These are phyloP conservation scores for Neopestalotiopsis rosae DNA, from an alignment of 2,329 filamentous ascomycete genomes.

Conservation along the genomic window DNA sequence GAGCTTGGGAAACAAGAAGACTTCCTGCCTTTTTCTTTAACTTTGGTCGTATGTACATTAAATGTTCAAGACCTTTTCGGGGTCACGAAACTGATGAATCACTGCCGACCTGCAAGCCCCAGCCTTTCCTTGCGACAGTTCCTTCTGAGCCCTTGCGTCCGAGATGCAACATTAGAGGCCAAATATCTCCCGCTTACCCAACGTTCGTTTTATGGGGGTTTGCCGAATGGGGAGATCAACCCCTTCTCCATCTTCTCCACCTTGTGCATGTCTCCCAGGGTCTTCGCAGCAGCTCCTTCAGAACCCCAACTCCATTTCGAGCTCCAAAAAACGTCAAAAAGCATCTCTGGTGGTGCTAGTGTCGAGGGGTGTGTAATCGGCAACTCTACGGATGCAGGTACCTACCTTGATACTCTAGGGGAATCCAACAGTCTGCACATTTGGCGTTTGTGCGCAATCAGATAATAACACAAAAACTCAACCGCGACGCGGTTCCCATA, in stretches of 20 bases:
- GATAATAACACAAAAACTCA: neutral
- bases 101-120: neutral
- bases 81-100: neutral
- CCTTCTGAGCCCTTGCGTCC: neutral
- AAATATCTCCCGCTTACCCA: neutral
- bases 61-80: neutral
- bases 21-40: no score
- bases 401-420: neutral
- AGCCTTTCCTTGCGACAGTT: neutral
- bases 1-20: neutral
- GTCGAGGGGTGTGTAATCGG: neutral
- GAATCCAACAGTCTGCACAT: neutral
- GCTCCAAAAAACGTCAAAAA: conserved; percentile 1
- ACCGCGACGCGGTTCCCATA: neutral
- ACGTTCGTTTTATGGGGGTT: conserved; percentile 2
- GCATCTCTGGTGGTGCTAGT: neutral
- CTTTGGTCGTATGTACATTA: no score
- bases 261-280: conserved; percentile 13
- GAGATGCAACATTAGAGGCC: conserved; percentile 1
- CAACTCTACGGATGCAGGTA: neutral
- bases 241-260: conserved; percentile 12
- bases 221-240: conserved; percentile 8
- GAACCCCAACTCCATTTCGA: conserved; percentile 9
- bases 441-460: neutral
- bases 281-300: conserved; percentile 5